A percentile compares a stretch with the other conserved stretches of the same genome.
These are phyloP conservation scores for Camelina sativa DNA, from an alignment of 345 rosid genomes.

Conservation along the genomic window DNA sequence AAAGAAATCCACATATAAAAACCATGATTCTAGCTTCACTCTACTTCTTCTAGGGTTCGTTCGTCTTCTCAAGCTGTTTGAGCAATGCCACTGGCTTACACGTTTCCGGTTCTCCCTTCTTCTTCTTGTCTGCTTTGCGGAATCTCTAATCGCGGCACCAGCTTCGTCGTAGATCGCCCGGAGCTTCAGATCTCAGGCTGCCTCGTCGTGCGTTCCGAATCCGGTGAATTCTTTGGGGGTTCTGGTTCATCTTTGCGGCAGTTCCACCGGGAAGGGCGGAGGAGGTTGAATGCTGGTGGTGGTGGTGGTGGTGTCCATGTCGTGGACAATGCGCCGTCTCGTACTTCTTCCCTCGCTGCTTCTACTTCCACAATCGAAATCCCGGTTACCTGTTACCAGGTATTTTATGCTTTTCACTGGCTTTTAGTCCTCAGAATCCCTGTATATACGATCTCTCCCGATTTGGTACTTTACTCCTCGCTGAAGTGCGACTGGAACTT, in stretches of 20 bases:
- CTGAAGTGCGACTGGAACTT: background rate
- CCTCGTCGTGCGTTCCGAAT: slow-evolving; percentile 23
- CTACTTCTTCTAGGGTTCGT: slow-evolving; percentile 42
- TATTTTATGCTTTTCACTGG: slow-evolving; percentile 25
- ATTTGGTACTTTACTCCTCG: background rate
- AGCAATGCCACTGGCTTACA: slow-evolving; percentile 46
- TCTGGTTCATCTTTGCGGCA: slow-evolving; percentile 33
- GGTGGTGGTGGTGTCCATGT: slow-evolving; percentile 54
- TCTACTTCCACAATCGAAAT: slow-evolving; percentile 53
- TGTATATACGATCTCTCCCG: background rate
- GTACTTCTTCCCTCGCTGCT: slow-evolving; percentile 41
- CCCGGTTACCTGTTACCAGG: slow-evolving; percentile 84
- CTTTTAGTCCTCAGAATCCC: background rate
- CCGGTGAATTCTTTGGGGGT: slow-evolving; percentile 26
- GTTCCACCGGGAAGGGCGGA: slow-evolving; percentile 31
- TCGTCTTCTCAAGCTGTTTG: slow-evolving; percentile 21
- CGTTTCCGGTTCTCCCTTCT: slow-evolving; percentile 42
- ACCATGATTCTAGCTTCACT: slow-evolving; percentile 28
- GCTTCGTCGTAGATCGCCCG: slow-evolving; percentile 27
- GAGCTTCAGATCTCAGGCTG: slow-evolving; percentile 42
- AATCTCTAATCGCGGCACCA: slow-evolving; percentile 37
- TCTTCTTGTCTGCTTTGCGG: slow-evolving; percentile 43
- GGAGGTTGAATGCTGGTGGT: slow-evolving; percentile 43
- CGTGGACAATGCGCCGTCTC: slow-evolving; percentile 50
- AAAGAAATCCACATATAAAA: background rate